Conservation (phyloP, 371 early-diverging fungal species). For the Coemansia sp. region DNA sequence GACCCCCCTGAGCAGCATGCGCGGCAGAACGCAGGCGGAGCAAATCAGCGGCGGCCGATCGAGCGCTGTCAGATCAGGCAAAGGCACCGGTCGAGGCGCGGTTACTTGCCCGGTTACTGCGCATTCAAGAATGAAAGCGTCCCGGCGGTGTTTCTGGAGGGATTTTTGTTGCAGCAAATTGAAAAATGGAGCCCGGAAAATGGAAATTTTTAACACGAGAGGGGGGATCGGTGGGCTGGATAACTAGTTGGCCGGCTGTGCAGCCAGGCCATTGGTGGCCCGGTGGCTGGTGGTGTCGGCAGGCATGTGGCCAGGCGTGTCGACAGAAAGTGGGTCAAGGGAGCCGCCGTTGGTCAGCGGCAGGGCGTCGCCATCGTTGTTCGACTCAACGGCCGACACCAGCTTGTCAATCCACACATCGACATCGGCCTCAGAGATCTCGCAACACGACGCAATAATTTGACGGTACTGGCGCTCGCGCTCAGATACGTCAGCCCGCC, state of each 20-base stretch:
- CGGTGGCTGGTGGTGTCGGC: neutral
- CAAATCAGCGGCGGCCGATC: too few relatives aligned
- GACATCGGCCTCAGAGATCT: slow-evolving; percentile 40
- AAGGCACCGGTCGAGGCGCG: too few relatives aligned
- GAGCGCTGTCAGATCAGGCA: too few relatives aligned
- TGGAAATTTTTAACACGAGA: neutral
- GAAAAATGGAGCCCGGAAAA: neutral
- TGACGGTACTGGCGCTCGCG: slow-evolving; percentile 49
- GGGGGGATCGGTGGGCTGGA: neutral
- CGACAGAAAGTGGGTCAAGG: neutral
- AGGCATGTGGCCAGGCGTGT: neutral
- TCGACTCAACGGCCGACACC: slow-evolving; percentile 39
- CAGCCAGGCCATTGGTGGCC: neutral
- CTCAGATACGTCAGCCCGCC: slow-evolving; percentile 46
- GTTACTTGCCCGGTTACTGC: too few relatives aligned
- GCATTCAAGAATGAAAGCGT: too few relatives aligned
- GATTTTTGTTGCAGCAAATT: neutral
- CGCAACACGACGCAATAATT: slow-evolving; percentile 51
- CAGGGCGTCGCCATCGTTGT: neutral
- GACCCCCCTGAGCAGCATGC: neutral
- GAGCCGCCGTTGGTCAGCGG: slow-evolving; percentile 1
- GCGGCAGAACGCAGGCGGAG: too few relatives aligned
- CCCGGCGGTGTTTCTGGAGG: too few relatives aligned
- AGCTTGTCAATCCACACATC: slow-evolving; percentile 45
- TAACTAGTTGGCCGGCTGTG: neutral